phyloP scores from a whole-genome alignment of 768 basidiomycete species.

The Trametes gibbosa region DNA sequence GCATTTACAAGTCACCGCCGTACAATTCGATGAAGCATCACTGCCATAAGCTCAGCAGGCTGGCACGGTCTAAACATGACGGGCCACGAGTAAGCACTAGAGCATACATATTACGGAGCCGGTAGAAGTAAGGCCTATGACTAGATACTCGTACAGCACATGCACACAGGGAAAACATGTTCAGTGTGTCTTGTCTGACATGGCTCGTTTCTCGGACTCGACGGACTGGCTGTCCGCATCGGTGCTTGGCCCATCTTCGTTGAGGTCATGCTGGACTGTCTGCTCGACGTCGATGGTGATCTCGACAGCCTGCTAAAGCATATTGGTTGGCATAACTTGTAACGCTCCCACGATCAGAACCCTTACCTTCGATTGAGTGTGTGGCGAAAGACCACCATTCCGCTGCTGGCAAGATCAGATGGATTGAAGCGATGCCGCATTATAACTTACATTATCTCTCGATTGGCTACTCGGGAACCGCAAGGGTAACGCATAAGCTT shows the following conservation, averaged over 20 bases:
- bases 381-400: not conserved
- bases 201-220: not conserved
- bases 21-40: not conserved
- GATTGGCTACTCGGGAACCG: not conserved
- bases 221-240: not conserved
- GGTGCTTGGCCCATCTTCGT: not conserved
- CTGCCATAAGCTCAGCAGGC: no score
- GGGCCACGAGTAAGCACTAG: not conserved
- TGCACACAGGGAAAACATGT: not conserved
- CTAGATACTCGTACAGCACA: not conserved
- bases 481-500: slow-evolving; percentile 5
- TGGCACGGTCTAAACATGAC: no score
- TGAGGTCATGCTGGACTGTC: slow-evolving; percentile 8
- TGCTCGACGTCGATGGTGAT: slow-evolving; percentile 15
- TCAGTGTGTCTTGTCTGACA: not conserved
- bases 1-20: no score
- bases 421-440: no score
- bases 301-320: not conserved
- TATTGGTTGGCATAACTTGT: no score
- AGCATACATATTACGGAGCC: not conserved
- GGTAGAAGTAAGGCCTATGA: not conserved
- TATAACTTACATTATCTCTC: not conserved
- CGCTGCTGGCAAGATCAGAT: not conserved
- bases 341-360: no score
- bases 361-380: not conserved